phyloP scores from a whole-genome alignment of 2,329 filamentous ascomycete genomes.

The Alternaria sp. region DNA sequence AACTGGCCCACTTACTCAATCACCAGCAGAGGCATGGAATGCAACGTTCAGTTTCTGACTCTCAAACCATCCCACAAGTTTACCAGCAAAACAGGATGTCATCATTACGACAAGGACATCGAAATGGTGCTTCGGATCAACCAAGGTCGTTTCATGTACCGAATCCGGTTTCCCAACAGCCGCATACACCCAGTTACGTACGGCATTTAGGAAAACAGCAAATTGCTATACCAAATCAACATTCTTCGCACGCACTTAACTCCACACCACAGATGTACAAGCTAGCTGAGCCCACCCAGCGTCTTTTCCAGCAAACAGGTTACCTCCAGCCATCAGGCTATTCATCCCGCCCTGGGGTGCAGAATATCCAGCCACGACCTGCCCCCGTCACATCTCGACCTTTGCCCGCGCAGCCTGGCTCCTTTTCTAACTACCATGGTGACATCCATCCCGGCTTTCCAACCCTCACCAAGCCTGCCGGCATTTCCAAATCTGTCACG shows the following conservation, averaged over 20 bases:
- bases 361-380: not conserved
- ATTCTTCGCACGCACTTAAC: too few relatives aligned
- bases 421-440: not conserved
- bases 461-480: not conserved
- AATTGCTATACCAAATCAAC: too few relatives aligned
- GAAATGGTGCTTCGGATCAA: too few relatives aligned
- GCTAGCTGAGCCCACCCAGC: too few relatives aligned
- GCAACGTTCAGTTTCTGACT: not conserved
- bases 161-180: too few relatives aligned
- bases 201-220: too few relatives aligned
- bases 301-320: not conserved
- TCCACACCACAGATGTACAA: too few relatives aligned
- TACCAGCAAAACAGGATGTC: not conserved
- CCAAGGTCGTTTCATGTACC: too few relatives aligned
- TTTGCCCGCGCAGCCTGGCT: not conserved
- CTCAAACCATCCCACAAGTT: not conserved
- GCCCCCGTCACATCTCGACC: not conserved
- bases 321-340: not conserved
- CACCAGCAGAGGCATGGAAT: not conserved
- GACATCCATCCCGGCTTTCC: not conserved
- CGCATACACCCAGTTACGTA: too few relatives aligned
- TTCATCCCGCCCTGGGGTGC: not conserved
- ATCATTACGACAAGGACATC: too few relatives aligned
- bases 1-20: not conserved
- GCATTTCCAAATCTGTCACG: not conserved